These are phyloP conservation scores for Gymnopilus junonius DNA, from an alignment of 768 basidiomycete species.

Conservation along the genomic window DNA sequence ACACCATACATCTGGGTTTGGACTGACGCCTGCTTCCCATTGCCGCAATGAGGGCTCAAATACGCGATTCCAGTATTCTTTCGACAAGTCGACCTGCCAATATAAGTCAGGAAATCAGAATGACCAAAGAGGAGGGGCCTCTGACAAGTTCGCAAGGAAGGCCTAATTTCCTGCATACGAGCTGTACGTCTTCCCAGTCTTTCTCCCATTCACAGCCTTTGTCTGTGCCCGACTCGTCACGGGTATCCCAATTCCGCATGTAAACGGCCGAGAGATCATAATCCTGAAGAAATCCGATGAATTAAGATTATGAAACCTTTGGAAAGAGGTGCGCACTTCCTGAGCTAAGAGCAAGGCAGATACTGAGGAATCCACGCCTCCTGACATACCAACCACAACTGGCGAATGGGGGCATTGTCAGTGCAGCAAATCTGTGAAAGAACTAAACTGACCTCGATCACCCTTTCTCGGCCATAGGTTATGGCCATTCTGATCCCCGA, in stretches of 20 bases:
- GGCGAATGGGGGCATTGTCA: not conserved
- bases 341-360: conserved; percentile 76
- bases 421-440: too few relatives aligned
- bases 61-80: conserved; percentile 89
- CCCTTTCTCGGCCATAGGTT: conserved; percentile 21
- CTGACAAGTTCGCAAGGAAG: conserved; percentile 76
- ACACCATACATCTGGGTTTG: conserved; percentile 94
- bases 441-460: conserved; percentile 30
- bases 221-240: conserved; percentile 79
- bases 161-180: conserved; percentile 73
- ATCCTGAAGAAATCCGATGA: conserved; percentile 46
- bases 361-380: conserved; percentile 94
- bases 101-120: not conserved
- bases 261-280: conserved; percentile 87
- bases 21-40: conserved; percentile 83
- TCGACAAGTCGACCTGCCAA: conserved; percentile 79
- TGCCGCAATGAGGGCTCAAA: conserved; percentile 82
- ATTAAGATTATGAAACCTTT: not conserved
- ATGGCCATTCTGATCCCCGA: not conserved
- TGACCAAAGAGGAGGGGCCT: not conserved
- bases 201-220: conserved; percentile 95
- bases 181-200: conserved; percentile 91
- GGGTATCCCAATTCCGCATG: conserved; percentile 96
- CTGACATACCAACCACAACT: conserved; percentile 95
- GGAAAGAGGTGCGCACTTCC: conserved; percentile 44